phyloP scores from a whole-genome alignment of 2,329 filamentous ascomycete species.

The Aspergillus transmontanensis region DNA sequence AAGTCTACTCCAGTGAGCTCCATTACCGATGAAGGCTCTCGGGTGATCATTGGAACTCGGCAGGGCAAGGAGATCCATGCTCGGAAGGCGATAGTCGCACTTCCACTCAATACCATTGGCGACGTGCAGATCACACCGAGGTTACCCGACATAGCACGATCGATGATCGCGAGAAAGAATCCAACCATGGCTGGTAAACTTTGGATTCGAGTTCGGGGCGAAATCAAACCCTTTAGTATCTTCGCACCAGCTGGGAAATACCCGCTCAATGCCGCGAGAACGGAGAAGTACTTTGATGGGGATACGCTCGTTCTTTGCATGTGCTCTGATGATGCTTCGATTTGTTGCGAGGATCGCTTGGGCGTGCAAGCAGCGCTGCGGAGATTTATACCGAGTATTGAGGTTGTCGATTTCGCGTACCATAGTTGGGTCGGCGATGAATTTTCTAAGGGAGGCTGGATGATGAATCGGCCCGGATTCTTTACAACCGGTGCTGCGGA shows the following conservation, averaged over 20 bases:
- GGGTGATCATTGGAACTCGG: slow-evolving; percentile 9
- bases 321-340: slow-evolving; percentile 15
- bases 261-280: slow-evolving; percentile 16
- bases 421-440: slow-evolving; percentile 19
- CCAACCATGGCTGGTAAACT: slow-evolving; percentile 15
- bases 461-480: slow-evolving; percentile 17
- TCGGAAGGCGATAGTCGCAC: not conserved
- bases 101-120: slow-evolving; percentile 10
- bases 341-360: slow-evolving; percentile 6
- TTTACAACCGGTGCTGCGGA: slow-evolving; percentile 11
- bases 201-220: slow-evolving; percentile 15
- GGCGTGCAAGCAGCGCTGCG: slow-evolving; percentile 8
- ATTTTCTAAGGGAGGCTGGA: slow-evolving; percentile 19
- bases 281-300: slow-evolving; percentile 15
- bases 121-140: slow-evolving; percentile 9
- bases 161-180: slow-evolving; percentile 16
- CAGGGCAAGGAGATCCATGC: slow-evolving; percentile 5
- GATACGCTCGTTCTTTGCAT: slow-evolving; percentile 19
- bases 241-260: slow-evolving; percentile 13
- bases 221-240: slow-evolving; percentile 15
- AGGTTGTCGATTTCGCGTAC: slow-evolving; percentile 16
- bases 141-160: slow-evolving; percentile 1
- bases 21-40: not conserved
- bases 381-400: slow-evolving; percentile 6
- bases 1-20: not conserved